Percentiles rank a stretch among this genome's conserved stretches.
Conservation (phyloP, 768 basidiomycete genomes). For the Tephrocybe sp. region DNA sequence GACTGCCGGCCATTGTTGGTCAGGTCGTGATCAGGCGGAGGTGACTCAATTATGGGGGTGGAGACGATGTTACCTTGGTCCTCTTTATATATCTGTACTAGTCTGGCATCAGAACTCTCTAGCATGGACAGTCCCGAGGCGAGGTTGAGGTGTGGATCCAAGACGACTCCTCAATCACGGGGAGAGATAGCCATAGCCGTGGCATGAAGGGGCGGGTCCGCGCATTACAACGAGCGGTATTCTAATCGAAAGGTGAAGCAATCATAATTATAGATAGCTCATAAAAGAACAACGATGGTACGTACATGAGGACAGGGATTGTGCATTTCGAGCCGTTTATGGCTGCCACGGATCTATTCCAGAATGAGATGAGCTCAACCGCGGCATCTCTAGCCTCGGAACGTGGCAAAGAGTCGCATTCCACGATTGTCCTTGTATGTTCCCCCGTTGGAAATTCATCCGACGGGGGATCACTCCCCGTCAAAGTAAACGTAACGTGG, state of each 20-base stretch:
- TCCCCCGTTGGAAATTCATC: neutral
- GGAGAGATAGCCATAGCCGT: constrained; percentile 11
- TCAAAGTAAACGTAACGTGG: too few relatives aligned
- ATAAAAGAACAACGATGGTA: constrained; percentile 15
- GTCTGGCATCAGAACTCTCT: constrained; percentile 13
- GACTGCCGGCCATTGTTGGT: neutral
- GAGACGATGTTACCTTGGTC: neutral
- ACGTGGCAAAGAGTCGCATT: constrained; percentile 3
- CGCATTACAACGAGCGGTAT: constrained; percentile 14
- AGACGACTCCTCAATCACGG: constrained; percentile 15
- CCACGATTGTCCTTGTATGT: neutral
- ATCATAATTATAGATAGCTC: constrained; percentile 12
- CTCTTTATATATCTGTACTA: constrained; percentile 10
- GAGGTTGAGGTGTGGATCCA: constrained; percentile 11
- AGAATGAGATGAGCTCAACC: constrained; percentile 9
- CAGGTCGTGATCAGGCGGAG: constrained; percentile 1
- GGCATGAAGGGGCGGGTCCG: constrained; percentile 15
- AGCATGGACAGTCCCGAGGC: constrained; percentile 10
- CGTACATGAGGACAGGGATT: constrained; percentile 10
- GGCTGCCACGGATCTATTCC: constrained; percentile 10
- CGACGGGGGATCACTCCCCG: neutral
- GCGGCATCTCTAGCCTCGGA: constrained; percentile 8
- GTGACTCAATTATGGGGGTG: too few relatives aligned
- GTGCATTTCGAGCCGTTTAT: constrained; percentile 2
- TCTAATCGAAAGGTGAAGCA: constrained; percentile 13